Base-by-base conservation (phyloP, 768 basidiomycete species). In the Boletus vinaceobasis region DNA sequence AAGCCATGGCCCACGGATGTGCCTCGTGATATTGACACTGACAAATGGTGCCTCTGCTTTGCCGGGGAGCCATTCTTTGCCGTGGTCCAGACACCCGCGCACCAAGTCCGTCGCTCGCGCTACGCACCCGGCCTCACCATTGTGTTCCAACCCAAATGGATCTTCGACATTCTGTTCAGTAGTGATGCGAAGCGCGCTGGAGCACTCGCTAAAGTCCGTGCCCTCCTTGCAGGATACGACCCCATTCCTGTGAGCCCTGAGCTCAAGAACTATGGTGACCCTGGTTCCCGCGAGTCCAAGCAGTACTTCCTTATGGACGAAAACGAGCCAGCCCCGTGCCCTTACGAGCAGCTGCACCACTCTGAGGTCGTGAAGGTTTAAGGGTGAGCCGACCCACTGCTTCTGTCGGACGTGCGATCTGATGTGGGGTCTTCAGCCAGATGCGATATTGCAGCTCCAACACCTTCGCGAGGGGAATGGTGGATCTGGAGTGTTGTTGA, bases 121-220 rank as follows among this genome's bases (percentile, higher is more conserved):
- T 55, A 55, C n/a, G 50, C 63, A 21, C 53, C 56, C 7, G 48
- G 63, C 8, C 43, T 64, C 40, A 64, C 63, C 33, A 55, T 64
- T n/a, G 62, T 64, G 9, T 60, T 63, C 53, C 62, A 64, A 29
- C 62, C 62, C 14, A 64, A 63, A 35, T 64, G 62, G 62, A 63
- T 61, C 39, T 63, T 63, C 19, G 59, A 63, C 45, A 61, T 64
- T 19, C 48, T 60, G n/a, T 64, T 64, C 42, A 64, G 53, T 48
- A 55, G 26, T 11, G 59, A 58, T 7, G 62, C 59, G 14, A 63
- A 63, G 50, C 55, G 62, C 9, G 43, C 55, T 13, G 57, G 59
- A 33, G 62, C 62, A 10, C 53, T 64, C 15, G 17, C 39, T 7
- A 64, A 63, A 37, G 62, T 63, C 32, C 55, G 63, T 6, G 17